Evolutionary conservation across 768 basidiomycete genomes (phyloP).

Genomic region (Trametes coccinea): DNA sequence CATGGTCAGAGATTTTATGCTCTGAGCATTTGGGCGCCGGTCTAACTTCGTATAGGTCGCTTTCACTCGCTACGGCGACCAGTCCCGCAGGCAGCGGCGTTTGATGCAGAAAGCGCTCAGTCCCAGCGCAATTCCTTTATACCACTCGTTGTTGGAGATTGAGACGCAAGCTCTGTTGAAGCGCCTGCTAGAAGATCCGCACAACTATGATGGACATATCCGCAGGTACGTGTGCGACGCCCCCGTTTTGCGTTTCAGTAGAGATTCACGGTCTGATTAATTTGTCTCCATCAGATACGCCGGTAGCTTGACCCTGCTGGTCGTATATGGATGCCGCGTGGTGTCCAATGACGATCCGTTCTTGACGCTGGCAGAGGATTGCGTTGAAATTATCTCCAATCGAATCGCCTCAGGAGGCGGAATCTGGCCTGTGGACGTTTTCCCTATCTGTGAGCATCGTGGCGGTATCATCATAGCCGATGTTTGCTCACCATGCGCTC

Average conservation of each 20-base stretch:
- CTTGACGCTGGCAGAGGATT: slow-evolving; percentile 45
- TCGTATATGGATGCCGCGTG: slow-evolving; percentile 63
- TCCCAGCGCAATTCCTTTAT: slow-evolving; percentile 49
- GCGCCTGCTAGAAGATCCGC: slow-evolving; percentile 47
- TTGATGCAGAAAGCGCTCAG: slow-evolving; percentile 67
- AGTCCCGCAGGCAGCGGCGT: slow-evolving; percentile 60
- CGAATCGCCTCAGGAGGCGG: slow-evolving; percentile 44
- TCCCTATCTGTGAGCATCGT: slow-evolving; percentile 36
- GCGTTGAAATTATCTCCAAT: slow-evolving; percentile 44
- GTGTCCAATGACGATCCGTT: slow-evolving; percentile 42
- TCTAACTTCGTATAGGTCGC: slow-evolving; percentile 43
- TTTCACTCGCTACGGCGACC: slow-evolving; percentile 66
- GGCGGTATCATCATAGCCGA: not conserved
- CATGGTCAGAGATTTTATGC: slow-evolving; percentile 44
- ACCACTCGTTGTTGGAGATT: slow-evolving; percentile 55
- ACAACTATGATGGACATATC: slow-evolving; percentile 37
- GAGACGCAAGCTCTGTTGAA: slow-evolving; percentile 59
- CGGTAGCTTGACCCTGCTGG: slow-evolving; percentile 55
- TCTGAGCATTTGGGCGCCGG: not conserved
- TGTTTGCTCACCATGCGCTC: slow-evolving; percentile 30
- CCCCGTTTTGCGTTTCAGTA: not conserved
- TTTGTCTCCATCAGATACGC: slow-evolving; percentile 40
- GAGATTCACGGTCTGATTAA: not conserved
- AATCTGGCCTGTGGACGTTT: slow-evolving; percentile 46
- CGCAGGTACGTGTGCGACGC: slow-evolving; percentile 30